Evolutionary conservation across 2,329 filamentous ascomycete species (phyloP), one percentile per base, ranked within the genome.

Genomic region (Anthostomella pinea): DNA sequence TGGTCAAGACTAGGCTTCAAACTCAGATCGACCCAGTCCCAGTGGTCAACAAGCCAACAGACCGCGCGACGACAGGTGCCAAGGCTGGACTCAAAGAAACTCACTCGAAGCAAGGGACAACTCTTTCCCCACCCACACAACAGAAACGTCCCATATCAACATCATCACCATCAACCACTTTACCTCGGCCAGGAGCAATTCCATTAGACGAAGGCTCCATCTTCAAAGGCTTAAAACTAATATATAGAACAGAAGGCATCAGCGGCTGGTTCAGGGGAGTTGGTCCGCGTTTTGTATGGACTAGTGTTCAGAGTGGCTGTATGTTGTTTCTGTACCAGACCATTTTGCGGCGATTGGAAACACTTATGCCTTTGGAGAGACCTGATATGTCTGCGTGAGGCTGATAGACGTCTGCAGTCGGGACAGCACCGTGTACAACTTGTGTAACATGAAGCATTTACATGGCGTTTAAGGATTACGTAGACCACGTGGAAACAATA

Each of bases 241-340:
- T 98, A 53, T 98, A 97, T 67, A 81, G 78, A 49, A 87, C 85
- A 5, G 93, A 98, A 65, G 93, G 93, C 1, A 52, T 97, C 11
- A 77, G 77, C 3, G 94, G 93, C 2, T 94, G 88, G 82, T 98
- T 98, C 65, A 80, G 93, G 39, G 93, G 93, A 17, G 91, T 98
- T 2, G 91, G 91, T 0, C 93, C 93, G 2, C 79, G 93, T 35
- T 84, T 84, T 39, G 87, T 97, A 10, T 98, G 93, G 93, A 98
- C 93, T 15, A 95, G 91, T 56, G 87, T 97, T 39, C 93, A 98
- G 69, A 95, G 87, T 57, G 87, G 90, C 26, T 95, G 88, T 49
- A 97, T 97, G 91, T 72, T 97, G 59, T 90, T 97, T 52, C 71
- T 96, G 61, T 97, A 97, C 63, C 91, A 97, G 67, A 85, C 83